phyloP scores from a whole-genome alignment of 306 rosid genomes.

The Cyamopsis tetragonoloba region DNA sequence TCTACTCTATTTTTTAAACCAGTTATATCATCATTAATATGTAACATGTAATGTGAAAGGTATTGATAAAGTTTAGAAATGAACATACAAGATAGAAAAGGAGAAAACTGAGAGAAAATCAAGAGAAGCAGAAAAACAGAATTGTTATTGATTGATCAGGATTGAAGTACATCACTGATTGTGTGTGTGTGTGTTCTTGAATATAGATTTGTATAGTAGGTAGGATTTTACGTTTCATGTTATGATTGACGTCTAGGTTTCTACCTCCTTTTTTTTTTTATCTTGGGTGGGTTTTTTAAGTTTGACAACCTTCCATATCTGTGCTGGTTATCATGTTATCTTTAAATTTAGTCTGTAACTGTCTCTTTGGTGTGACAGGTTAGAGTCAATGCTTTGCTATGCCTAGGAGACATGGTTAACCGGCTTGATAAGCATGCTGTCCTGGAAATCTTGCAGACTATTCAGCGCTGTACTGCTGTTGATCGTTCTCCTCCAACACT shows the following conservation, averaged over 20 bases:
- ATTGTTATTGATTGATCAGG: no score
- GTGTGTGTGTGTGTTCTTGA: not conserved
- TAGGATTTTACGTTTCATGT: not conserved
- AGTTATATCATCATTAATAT: no score
- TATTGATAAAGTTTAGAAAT: no score
- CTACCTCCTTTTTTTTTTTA: not conserved
- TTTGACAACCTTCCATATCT: not conserved
- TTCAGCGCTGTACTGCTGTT: constrained; percentile 96
- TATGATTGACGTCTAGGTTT: not conserved
- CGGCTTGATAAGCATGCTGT: constrained; percentile 82
- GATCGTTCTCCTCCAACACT: constrained; percentile 97
- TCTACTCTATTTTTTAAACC: no score
- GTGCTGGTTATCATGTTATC: not conserved
- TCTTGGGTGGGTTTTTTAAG: not conserved
- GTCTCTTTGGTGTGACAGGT: constrained; percentile 54
- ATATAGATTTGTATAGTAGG: not conserved
- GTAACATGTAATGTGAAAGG: no score
- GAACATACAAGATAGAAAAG: no score
- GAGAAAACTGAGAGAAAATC: not conserved
- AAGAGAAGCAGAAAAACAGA: no score
- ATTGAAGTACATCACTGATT: no score
- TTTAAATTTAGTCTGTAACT: constrained; percentile 7
- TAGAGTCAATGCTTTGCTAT: constrained; percentile 92
- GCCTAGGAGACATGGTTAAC: constrained; percentile 78
- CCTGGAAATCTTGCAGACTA: constrained; percentile 84